phyloP scores from a whole-genome alignment of 306 rosid species.

The Trifolium pratense region DNA sequence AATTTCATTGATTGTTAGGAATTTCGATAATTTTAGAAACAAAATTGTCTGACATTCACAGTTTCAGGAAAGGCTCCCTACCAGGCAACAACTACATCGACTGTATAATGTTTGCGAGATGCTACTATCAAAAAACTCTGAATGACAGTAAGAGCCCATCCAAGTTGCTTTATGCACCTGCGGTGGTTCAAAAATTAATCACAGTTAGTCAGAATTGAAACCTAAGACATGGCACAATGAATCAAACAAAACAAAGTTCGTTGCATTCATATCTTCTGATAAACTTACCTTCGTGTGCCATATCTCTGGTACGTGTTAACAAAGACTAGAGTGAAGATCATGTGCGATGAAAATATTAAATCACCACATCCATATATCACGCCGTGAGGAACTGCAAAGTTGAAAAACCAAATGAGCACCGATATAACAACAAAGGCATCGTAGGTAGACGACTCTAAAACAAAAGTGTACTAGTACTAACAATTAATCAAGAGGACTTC shows the following conservation, averaged over 20 bases:
- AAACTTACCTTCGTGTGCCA: constrained; percentile 72
- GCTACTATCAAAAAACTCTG: constrained; percentile 92
- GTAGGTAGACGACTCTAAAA: constrained; percentile 29
- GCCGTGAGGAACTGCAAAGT: constrained; percentile 87
- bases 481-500: constrained; percentile 87
- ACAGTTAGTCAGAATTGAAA: constrained; percentile 26
- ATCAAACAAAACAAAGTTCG: background rate
- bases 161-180: constrained; percentile 84
- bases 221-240: background rate
- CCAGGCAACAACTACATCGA: constrained; percentile 98
- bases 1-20: too few relatives aligned
- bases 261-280: background rate
- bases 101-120: constrained; percentile 98
- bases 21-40: too few relatives aligned
- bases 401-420: constrained; percentile 43
- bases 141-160: constrained; percentile 76
- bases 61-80: constrained; percentile 45
- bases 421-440: background rate
- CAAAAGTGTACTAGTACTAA: constrained; percentile 48
- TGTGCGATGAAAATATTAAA: constrained; percentile 96
- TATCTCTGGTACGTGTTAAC: constrained; percentile 82
- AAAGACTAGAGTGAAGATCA: constrained; percentile 90
- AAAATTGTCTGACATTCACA: too few relatives aligned
- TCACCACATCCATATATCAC: constrained; percentile 95
- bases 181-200: constrained; percentile 36